These are phyloP conservation scores for Tricholoma terreum DNA, from an alignment of 768 basidiomycete species.

Conservation along the genomic window DNA sequence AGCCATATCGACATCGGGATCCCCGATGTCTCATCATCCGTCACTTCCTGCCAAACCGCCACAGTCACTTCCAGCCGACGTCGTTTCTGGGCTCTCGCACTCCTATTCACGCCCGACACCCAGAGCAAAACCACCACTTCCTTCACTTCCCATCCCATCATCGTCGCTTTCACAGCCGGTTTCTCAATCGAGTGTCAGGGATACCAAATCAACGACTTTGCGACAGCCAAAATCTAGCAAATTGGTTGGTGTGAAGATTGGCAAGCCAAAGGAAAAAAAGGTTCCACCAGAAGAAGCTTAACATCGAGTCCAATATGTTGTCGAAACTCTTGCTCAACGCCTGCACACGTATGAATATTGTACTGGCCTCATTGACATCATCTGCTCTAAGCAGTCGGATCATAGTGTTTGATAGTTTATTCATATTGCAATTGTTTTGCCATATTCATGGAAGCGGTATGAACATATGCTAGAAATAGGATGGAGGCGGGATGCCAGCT, in stretches of 20 bases:
- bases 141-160: slow-evolving; percentile 23
- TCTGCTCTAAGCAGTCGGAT: no score
- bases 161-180: slow-evolving; percentile 8
- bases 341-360: no score
- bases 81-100: background rate
- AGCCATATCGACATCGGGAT: slow-evolving; percentile 2
- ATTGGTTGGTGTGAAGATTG: slow-evolving; percentile 41
- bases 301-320: background rate
- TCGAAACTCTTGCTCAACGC: background rate
- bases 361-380: no score
- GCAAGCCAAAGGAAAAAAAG: slow-evolving; percentile 21
- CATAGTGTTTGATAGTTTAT: background rate
- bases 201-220: slow-evolving; percentile 1
- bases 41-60: slow-evolving; percentile 46
- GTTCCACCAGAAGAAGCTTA: background rate
- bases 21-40: slow-evolving; percentile 23
- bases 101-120: slow-evolving; percentile 6
- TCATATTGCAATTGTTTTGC: background rate
- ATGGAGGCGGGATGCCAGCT: slow-evolving; percentile 24
- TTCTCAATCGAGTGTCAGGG: slow-evolving; percentile 6
- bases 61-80: slow-evolving; percentile 23
- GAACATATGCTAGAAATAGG: slow-evolving; percentile 17
- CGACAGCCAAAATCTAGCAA: slow-evolving; percentile 19
- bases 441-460: slow-evolving; percentile 7
- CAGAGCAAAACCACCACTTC: slow-evolving; percentile 20